Conservation (phyloP, 1,284 basidiomycete genomes). For the Wallemia ichthyophaga region DNA sequence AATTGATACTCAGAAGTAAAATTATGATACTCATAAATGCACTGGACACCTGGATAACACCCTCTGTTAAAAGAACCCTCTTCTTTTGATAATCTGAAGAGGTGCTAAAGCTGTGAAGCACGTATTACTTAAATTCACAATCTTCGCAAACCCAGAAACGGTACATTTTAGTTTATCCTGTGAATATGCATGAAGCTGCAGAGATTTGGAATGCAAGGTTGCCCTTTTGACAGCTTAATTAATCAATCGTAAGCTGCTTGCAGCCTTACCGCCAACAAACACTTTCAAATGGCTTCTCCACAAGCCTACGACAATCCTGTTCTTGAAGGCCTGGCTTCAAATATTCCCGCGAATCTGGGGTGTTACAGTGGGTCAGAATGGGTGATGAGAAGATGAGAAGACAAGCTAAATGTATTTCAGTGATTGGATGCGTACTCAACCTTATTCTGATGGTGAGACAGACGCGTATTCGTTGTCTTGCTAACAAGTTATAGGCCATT, state of each 20-base stretch:
- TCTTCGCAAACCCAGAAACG: too few relatives aligned
- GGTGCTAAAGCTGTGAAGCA: too few relatives aligned
- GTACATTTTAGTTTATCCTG: too few relatives aligned
- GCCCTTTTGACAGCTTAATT: too few relatives aligned
- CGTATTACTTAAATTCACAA: too few relatives aligned
- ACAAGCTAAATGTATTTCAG: background rate
- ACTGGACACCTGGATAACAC: too few relatives aligned
- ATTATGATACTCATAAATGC: too few relatives aligned
- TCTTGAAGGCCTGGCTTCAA: background rate
- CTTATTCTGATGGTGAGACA: background rate
- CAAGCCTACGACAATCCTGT: background rate
- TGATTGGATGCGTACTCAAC: constrained; percentile 1
- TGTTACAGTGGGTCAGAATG: background rate
- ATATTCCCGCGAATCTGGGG: background rate
- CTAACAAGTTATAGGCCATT: background rate
- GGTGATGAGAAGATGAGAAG: background rate
- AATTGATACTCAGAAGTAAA: too few relatives aligned
- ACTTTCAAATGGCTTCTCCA: background rate
- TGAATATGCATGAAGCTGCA: too few relatives aligned
- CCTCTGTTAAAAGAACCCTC: too few relatives aligned
- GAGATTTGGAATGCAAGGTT: too few relatives aligned
- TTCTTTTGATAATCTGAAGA: too few relatives aligned
- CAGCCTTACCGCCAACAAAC: background rate
- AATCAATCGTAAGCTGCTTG: background rate
- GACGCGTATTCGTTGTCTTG: background rate